These are phyloP conservation scores for Lecanosticta acicola DNA, from an alignment of 2,329 filamentous ascomycete species.

Conservation along the genomic window DNA sequence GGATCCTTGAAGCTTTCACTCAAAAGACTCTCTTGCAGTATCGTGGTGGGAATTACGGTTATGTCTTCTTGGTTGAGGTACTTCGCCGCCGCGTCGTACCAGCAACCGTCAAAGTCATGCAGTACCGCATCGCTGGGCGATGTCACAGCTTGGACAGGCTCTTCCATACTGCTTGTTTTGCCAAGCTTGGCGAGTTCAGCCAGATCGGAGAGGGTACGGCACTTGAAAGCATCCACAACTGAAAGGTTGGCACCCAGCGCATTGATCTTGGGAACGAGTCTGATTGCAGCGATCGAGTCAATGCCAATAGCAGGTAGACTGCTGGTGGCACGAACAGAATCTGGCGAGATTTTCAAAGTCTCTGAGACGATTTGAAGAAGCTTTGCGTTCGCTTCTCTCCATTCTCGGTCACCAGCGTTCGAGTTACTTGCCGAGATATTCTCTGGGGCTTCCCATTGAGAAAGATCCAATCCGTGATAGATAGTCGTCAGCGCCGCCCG, in stretches of 20 bases:
- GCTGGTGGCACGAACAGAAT: constrained; percentile 6
- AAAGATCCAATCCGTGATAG: constrained; percentile 7
- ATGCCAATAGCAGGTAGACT: constrained; percentile 12
- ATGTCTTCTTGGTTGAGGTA: constrained; percentile 9
- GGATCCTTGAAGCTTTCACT: constrained; percentile 12
- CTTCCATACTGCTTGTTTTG: not conserved
- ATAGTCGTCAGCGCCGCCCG: constrained; percentile 9
- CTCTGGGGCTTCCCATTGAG: constrained; percentile 4
- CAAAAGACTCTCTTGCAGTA: constrained; percentile 12
- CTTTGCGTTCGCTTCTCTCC: constrained; percentile 5
- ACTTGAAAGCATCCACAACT: constrained; percentile 13
- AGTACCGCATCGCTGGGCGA: constrained; percentile 1
- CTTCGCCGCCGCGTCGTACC: constrained; percentile 6
- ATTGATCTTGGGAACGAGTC: constrained; percentile 14
- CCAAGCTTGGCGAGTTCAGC: constrained; percentile 5
- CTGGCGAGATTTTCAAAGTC: not conserved
- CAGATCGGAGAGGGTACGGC: constrained; percentile 8
- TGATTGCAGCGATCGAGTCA: constrained; percentile 15
- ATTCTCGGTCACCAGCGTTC: not conserved
- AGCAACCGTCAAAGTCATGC: constrained; percentile 5
- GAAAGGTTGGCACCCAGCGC: constrained; percentile 9
- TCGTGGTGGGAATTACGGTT: constrained; percentile 10
- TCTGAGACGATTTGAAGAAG: constrained; percentile 9
- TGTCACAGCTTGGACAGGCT: not conserved
- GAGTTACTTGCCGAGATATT: not conserved